These are phyloP conservation scores for Cladophialophora exuberans DNA, from an alignment of 2,329 filamentous ascomycete genomes.

Conservation along the genomic window DNA sequence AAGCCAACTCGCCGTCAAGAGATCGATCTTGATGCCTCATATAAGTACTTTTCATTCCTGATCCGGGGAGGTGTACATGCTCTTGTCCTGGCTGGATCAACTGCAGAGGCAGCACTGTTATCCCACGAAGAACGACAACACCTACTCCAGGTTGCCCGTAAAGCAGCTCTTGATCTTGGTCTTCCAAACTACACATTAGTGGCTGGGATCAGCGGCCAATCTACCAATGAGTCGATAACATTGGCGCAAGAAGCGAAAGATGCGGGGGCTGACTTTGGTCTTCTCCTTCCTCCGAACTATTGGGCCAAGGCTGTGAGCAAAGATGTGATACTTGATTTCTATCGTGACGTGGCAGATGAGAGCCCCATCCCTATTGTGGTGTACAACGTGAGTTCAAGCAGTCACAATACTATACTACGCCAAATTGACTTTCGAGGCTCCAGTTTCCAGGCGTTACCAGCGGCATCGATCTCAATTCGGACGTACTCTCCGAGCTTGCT, in stretches of 20 bases:
- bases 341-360: constrained; percentile 56
- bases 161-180: constrained; percentile 53
- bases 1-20: too few species aligned
- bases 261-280: constrained; percentile 63
- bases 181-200: constrained; percentile 61
- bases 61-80: constrained; percentile 54
- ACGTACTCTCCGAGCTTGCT: constrained; percentile 59
- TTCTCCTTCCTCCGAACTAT: constrained; percentile 66
- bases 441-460: constrained; percentile 70
- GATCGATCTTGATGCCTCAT: too few species aligned
- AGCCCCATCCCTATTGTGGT: constrained; percentile 62
- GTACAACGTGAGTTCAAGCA: too few species aligned
- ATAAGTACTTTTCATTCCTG: constrained; percentile 57
- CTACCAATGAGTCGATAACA: constrained; percentile 64
- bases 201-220: constrained; percentile 66
- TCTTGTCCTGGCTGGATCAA: constrained; percentile 58
- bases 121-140: constrained; percentile 61
- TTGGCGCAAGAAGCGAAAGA: constrained; percentile 61
- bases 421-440: too few species aligned
- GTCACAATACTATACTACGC: too few species aligned
- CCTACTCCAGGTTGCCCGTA: constrained; percentile 59
- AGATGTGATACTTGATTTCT: constrained; percentile 62
- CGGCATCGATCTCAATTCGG: constrained; percentile 69
- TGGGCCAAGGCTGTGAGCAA: constrained; percentile 64
- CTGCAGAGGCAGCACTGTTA: constrained; percentile 59